Evolutionary conservation across 768 basidiomycete species (phyloP).

Genomic region (Tylopilus sp.): DNA sequence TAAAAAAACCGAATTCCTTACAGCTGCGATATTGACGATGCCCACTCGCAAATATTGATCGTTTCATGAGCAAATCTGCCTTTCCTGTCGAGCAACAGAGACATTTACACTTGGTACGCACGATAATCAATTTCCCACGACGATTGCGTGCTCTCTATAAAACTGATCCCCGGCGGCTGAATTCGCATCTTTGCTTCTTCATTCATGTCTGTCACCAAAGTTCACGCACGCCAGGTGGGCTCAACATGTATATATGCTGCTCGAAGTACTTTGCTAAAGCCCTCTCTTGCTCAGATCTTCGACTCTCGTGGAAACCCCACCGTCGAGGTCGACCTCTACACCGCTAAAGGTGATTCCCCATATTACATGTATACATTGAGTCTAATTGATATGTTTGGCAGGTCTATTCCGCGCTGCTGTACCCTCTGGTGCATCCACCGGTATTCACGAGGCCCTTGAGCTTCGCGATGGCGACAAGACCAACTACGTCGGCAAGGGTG

Average conservation of each 20-base stretch:
- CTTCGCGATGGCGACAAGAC: constrained; percentile 95
- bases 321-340: constrained; percentile 90
- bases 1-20: neutral
- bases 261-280: constrained; percentile 10
- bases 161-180: constrained; percentile 9
- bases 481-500: constrained; percentile 94
- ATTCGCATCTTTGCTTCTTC: constrained; percentile 25
- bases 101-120: constrained; percentile 13
- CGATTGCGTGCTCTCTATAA: constrained; percentile 21
- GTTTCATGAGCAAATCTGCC: constrained; percentile 10
- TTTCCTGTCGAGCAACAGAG: neutral
- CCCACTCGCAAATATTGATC: constrained; percentile 11
- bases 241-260: neutral
- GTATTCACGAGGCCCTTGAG: constrained; percentile 97
- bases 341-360: constrained; percentile 65
- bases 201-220: constrained; percentile 88
- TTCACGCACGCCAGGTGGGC: constrained; percentile 87
- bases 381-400: constrained; percentile 31
- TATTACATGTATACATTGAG: constrained; percentile 5
- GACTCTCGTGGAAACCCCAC: constrained; percentile 99
- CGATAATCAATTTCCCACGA: constrained; percentile 39
- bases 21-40: constrained; percentile 9
- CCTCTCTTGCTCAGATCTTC: constrained; percentile 73
- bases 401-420: constrained; percentile 93
- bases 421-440: constrained; percentile 97